These are phyloP conservation scores for Camelina neglecta DNA, from an alignment of 345 rosid genomes.

Conservation along the genomic window DNA sequence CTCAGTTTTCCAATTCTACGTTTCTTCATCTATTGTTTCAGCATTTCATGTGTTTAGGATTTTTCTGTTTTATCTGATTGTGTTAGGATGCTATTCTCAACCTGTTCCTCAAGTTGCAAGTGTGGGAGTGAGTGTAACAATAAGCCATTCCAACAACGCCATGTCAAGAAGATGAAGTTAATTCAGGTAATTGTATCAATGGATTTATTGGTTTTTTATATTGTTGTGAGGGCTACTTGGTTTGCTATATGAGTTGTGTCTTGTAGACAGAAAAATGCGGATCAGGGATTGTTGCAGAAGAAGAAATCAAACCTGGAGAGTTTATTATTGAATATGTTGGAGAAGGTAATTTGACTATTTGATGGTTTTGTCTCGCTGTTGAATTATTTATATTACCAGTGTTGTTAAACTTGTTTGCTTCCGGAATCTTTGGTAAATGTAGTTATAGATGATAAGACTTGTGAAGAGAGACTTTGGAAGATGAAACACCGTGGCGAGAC, in stretches of 20 bases:
- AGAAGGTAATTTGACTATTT: conserved; percentile 64
- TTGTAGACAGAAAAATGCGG: conserved; percentile 99
- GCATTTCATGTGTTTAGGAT: background rate
- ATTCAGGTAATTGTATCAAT: conserved; percentile 61
- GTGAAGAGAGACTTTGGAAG: conserved; percentile 99
- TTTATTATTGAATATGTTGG: conserved; percentile 98
- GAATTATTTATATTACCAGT: conserved; percentile 7
- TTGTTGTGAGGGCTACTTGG: conserved; percentile 1
- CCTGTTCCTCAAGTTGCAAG: conserved; percentile 93
- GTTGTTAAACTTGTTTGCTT: background rate
- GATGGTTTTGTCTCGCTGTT: conserved; percentile 26
- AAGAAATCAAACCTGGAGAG: conserved; percentile 85
- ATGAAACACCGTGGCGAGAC: conserved; percentile 95
- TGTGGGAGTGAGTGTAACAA: conserved; percentile 84
- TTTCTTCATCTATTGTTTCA: background rate
- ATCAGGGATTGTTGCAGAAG: conserved; percentile 88
- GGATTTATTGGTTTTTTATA: no score
- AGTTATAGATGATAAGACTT: conserved; percentile 98
- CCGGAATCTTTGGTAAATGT: conserved; percentile 24
- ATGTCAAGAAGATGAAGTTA: conserved; percentile 84
- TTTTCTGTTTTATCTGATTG: background rate
- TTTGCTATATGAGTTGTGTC: conserved; percentile 43
- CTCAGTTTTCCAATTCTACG: background rate
- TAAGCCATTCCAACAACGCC: conserved; percentile 92
- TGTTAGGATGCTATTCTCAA: conserved; percentile 89